These are phyloP conservation scores for Cicer pinnatifidum DNA, from an alignment of 306 rosid species.

Conservation along the genomic window DNA sequence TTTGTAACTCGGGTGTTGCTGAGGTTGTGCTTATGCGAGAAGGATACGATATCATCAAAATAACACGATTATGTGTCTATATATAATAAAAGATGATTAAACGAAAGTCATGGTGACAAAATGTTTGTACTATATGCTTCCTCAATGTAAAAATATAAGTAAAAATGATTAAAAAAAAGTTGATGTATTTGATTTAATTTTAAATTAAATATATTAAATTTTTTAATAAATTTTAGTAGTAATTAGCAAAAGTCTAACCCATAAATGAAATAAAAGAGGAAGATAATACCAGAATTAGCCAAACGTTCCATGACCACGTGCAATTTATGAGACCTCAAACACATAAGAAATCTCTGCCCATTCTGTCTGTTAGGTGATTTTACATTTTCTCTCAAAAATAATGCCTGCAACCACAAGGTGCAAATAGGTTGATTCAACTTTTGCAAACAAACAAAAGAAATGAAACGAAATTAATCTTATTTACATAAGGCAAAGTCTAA, in stretches of 20 bases:
- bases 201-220: no score
- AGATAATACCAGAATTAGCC: constrained; percentile 59
- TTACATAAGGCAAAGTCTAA: background rate
- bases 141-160: no score
- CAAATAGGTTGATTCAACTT: constrained; percentile 9
- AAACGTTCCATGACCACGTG: constrained; percentile 63
- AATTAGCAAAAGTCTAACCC: background rate
- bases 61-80: no score
- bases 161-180: no score
- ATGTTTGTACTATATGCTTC: no score
- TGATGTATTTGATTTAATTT: no score
- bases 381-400: constrained; percentile 55
- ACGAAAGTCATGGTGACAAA: no score
- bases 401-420: constrained; percentile 50
- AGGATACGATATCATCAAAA: no score
- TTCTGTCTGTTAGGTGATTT: constrained; percentile 19
- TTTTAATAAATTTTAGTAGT: no score
- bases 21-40: no score
- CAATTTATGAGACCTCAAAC: constrained; percentile 65
- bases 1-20: no score
- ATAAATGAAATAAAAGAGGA: background rate
- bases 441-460: constrained; percentile 20
- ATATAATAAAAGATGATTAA: no score
- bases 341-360: constrained; percentile 54
- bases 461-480: background rate